phyloP scores from a whole-genome alignment of 306 rosid genomes.

The Vicia faba region DNA sequence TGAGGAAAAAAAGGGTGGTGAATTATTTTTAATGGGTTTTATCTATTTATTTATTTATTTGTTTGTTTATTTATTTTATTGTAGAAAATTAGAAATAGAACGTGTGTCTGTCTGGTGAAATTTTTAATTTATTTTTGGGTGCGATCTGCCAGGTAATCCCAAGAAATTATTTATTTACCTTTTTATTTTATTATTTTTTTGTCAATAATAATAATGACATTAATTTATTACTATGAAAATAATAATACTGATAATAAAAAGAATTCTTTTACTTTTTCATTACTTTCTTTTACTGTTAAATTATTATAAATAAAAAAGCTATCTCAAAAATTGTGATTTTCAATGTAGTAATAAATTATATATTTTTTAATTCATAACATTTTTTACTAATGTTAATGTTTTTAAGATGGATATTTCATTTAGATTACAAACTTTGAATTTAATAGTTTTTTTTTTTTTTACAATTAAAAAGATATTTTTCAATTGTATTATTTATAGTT shows the following conservation, averaged over 20 bases:
- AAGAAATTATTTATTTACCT: constrained; percentile 40
- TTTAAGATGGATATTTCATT: too few relatives aligned
- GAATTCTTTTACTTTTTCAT: background rate
- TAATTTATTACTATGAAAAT: background rate
- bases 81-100: constrained; percentile 30
- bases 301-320: too few relatives aligned
- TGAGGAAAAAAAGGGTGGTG: constrained; percentile 55
- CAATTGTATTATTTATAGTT: too few relatives aligned
- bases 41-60: background rate
- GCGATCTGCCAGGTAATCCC: constrained; percentile 87
- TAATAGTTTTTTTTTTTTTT: too few relatives aligned
- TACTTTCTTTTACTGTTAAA: too few relatives aligned
- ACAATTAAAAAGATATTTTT: too few relatives aligned
- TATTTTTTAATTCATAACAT: too few relatives aligned
- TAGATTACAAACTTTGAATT: too few relatives aligned
- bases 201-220: background rate
- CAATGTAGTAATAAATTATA: too few relatives aligned
- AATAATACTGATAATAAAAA: constrained; percentile 20
- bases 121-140: constrained; percentile 55
- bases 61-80: constrained; percentile 36
- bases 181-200: constrained; percentile 5
- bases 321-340: too few relatives aligned
- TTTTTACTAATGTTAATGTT: too few relatives aligned
- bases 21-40: constrained; percentile 61
- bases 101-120: constrained; percentile 56